Conservation (phyloP, 2,329 filamentous ascomycete species). For the Neophaeococcomyces aloes region DNA sequence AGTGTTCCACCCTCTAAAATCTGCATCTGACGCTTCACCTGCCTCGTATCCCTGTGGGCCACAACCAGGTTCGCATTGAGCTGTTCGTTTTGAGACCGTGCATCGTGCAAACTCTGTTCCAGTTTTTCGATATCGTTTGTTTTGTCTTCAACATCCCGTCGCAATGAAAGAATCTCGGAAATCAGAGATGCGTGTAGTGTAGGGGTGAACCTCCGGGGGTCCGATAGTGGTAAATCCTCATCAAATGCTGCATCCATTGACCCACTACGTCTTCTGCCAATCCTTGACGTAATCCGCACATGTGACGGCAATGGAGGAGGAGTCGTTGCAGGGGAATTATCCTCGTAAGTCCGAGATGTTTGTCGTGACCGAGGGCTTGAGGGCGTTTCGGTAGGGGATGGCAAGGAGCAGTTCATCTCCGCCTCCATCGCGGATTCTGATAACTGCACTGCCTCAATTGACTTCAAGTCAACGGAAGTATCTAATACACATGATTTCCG, state of each 20-base stretch:
- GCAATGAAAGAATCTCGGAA: slow-evolving; percentile 78
- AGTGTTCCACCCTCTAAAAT: slow-evolving; percentile 79
- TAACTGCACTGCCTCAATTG: neutral
- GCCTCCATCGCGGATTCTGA: slow-evolving; percentile 10
- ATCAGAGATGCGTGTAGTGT: slow-evolving; percentile 90
- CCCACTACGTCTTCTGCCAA: slow-evolving; percentile 28
- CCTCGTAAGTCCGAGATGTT: slow-evolving; percentile 50
- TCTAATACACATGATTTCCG: slow-evolving; percentile 2
- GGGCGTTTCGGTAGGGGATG: slow-evolving; percentile 60
- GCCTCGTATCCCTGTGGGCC: slow-evolving; percentile 64
- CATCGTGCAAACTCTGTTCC: slow-evolving; percentile 61
- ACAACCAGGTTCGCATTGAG: slow-evolving; percentile 52
- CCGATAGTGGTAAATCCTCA: slow-evolving; percentile 63
- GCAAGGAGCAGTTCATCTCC: slow-evolving; percentile 47
- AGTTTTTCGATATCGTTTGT: slow-evolving; percentile 74
- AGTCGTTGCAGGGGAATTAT: slow-evolving; percentile 29
- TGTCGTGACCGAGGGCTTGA: slow-evolving; percentile 47
- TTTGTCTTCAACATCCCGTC: slow-evolving; percentile 85
- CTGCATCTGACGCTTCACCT: slow-evolving; percentile 73
- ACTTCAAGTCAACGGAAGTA: neutral
- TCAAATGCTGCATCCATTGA: slow-evolving; percentile 35
- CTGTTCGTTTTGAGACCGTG: slow-evolving; percentile 63
- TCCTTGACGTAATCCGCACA: slow-evolving; percentile 23
- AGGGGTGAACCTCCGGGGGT: slow-evolving; percentile 86
- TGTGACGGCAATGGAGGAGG: slow-evolving; percentile 51